Evolutionary conservation across 2,329 filamentous ascomycete species (phyloP).

Genomic region (Fusarium setosum): DNA sequence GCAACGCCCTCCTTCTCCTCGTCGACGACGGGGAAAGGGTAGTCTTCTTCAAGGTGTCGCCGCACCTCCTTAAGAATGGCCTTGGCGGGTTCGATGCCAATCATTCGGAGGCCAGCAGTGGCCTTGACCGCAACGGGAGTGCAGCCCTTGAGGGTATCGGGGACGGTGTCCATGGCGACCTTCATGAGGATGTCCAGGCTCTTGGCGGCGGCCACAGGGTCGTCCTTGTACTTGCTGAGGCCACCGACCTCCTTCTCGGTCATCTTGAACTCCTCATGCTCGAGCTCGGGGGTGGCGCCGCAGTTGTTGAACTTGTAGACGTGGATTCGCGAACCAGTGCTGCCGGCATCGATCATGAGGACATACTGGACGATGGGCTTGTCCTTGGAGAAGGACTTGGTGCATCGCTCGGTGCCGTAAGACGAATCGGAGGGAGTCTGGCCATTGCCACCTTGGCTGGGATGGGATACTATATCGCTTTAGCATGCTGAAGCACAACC

Average conservation of each 20-base stretch:
- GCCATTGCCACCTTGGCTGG: constrained; percentile 50
- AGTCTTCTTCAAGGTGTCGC: constrained; percentile 83
- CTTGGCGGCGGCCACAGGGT: constrained; percentile 88
- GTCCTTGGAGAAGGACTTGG: constrained; percentile 83
- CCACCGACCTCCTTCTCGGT: constrained; percentile 87
- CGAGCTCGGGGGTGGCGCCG: constrained; percentile 92
- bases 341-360: constrained; percentile 98
- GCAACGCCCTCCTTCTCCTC: constrained; percentile 87
- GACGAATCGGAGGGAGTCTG: constrained; percentile 70
- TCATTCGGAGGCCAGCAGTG: constrained; percentile 89
- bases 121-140: constrained; percentile 97
- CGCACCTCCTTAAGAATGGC: constrained; percentile 90
- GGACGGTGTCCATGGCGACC: constrained; percentile 85
- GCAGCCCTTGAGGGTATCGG: constrained; percentile 90
- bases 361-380: constrained; percentile 98
- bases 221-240: constrained; percentile 86
- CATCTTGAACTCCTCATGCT: constrained; percentile 93
- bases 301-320: constrained; percentile 99
- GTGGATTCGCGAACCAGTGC: constrained; percentile 97
- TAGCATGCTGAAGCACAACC: constrained; percentile 11
- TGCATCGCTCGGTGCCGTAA: constrained; percentile 79
- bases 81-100: constrained; percentile 83
- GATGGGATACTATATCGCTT: constrained; percentile 38
- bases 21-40: constrained; percentile 94
- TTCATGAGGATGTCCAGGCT: constrained; percentile 90